Conservation (phyloP, 306 rosid species). For the Pyrus communis region DNA sequence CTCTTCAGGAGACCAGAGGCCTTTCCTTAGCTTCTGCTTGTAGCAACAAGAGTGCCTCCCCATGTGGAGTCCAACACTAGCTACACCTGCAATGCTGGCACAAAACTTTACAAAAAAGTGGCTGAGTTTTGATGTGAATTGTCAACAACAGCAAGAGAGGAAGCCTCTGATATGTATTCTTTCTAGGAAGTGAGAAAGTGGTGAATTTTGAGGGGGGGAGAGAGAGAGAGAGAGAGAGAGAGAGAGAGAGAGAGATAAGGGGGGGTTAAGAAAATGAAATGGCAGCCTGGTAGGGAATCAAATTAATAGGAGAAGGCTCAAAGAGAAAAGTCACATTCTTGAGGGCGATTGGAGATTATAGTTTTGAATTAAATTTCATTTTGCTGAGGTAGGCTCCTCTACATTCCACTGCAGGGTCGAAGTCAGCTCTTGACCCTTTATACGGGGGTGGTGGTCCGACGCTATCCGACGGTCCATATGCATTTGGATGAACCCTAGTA, state of each 20-base stretch:
- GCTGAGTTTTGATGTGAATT: constrained; percentile 21
- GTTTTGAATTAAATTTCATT: constrained; percentile 30
- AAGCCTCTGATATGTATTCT: constrained; percentile 17
- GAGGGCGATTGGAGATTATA: constrained; percentile 24
- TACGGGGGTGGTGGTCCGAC: neutral
- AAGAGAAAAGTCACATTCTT: constrained; percentile 33
- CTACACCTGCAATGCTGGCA: constrained; percentile 29
- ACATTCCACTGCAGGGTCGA: constrained; percentile 33
- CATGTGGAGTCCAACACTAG: constrained; percentile 37
- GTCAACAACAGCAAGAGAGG: constrained; percentile 11
- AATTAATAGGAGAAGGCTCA: constrained; percentile 57
- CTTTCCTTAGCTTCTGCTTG: constrained; percentile 96
- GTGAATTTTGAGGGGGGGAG: constrained; percentile 17
- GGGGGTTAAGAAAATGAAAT: constrained; percentile 49
- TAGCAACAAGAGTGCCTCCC: constrained; percentile 97
- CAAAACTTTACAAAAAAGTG: constrained; percentile 16
- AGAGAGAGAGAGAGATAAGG: constrained; percentile 12
- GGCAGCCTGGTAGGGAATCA: constrained; percentile 63
- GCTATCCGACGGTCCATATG: constrained; percentile 29
- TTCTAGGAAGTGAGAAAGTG: constrained; percentile 19
- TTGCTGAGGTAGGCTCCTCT: constrained; percentile 12
- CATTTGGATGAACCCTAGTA: neutral
- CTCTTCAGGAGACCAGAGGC: constrained; percentile 98
- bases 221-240: constrained; percentile 2
- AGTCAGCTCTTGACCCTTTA: constrained; percentile 36